Evolutionary conservation across 2,329 filamentous ascomycete species (phyloP), one percentile per base, ranked within the genome.

Genomic region (Hypoxylon sp.): DNA sequence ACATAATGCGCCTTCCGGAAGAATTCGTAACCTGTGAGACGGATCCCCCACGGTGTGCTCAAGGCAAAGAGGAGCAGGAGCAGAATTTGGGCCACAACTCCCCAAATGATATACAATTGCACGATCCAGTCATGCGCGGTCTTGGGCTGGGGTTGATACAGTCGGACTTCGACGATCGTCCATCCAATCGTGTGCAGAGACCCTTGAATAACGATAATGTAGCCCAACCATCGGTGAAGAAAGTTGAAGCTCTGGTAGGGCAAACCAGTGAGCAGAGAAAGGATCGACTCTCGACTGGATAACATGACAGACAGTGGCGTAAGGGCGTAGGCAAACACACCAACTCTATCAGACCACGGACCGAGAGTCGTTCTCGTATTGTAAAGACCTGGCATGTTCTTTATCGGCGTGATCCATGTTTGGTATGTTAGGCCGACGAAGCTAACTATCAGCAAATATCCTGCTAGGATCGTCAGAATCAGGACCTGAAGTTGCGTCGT

Each of bases 231-330:
- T 33, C 91, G 89, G 77, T 94, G 92, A 20, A 94, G 81, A 75
- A 94, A 94, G 79, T 92, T 90, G 84, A 94, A 93, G 74, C 87
- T 88, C 72, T 94, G 91, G 74, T 93, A 93, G 0, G 92, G 91
- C 0, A 94, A 83, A 1, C 92, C 92, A 0, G 91, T 94, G 54
- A 93, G 78, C 13, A 92, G 77, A 0, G 89, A 91, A 3, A 94
- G 84, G 1, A 94, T 81, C 0, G 89, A 92, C 76, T 94, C 92
- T 44, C 92, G 85, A 64, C 84, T 90, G n/a, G 87, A 85, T 11
- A 94, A 84, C 53, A 92, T 79, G 31, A 94, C 81, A 0, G 90
- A 90, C 0, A 94, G 82, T 0, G 92, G 92, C 0, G 91, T 93
- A 8, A 94, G 84, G 0, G 91, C 92, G 73, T 92, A 94, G 1